Evolutionary conservation across 2,329 filamentous ascomycete species (phyloP).

Genomic region (Trichothecium sympodiale): DNA sequence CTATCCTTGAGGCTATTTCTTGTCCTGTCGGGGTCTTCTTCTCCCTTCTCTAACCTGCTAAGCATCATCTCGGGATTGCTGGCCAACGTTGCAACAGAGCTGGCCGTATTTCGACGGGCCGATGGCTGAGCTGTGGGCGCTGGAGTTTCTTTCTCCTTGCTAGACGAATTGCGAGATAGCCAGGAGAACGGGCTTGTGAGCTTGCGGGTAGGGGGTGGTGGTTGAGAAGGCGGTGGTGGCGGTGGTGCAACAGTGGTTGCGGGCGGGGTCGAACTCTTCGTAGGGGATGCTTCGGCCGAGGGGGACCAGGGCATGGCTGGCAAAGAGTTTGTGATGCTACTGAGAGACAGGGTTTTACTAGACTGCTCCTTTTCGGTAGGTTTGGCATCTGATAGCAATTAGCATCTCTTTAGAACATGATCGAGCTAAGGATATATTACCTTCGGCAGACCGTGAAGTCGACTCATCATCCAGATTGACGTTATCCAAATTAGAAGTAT

Average conservation of each 20-base stretch:
- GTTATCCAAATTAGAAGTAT: slow-evolving; percentile 40
- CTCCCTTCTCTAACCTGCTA: slow-evolving; percentile 60
- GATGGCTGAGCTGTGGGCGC: slow-evolving; percentile 38
- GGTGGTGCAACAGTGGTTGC: slow-evolving; percentile 18
- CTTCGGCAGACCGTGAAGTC: slow-evolving; percentile 15
- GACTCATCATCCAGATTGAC: slow-evolving; percentile 57
- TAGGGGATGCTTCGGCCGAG: slow-evolving; percentile 31
- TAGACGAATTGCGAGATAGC: slow-evolving; percentile 59
- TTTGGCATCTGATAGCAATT: slow-evolving; percentile 13
- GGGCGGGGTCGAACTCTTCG: slow-evolving; percentile 31
- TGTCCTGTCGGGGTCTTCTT: slow-evolving; percentile 39
- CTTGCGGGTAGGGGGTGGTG: slow-evolving; percentile 47
- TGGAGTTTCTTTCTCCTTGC: slow-evolving; percentile 39
- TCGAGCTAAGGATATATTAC: slow-evolving; percentile 13
- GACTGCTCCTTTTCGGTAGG: slow-evolving; percentile 25
- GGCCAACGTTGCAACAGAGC: slow-evolving; percentile 65
- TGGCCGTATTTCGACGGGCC: slow-evolving; percentile 60
- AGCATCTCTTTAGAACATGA: slow-evolving; percentile 1
- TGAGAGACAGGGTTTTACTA: slow-evolving; percentile 49
- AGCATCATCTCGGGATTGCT: slow-evolving; percentile 77
- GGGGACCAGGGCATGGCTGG: slow-evolving; percentile 65
- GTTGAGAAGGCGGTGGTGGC: slow-evolving; percentile 18
- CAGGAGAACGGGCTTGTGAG: slow-evolving; percentile 82
- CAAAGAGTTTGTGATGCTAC: slow-evolving; percentile 62
- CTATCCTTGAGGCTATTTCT: slow-evolving; percentile 64